Conservation (phyloP, 179 eudicot species). For the Sideroxylon spinosum region DNA sequence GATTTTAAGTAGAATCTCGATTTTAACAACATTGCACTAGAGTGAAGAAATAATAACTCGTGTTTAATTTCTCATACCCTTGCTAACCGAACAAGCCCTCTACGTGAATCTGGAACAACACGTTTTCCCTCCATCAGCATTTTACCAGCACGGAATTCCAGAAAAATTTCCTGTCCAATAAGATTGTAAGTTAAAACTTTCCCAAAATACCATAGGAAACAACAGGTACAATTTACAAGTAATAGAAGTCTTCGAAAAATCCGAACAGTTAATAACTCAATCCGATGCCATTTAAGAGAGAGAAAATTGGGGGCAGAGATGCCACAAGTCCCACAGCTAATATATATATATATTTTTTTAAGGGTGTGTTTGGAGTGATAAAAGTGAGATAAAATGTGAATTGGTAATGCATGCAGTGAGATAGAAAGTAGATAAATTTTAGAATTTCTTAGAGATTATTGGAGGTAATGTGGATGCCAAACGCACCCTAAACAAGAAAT, state of each 20-base stretch:
- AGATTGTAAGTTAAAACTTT: neutral
- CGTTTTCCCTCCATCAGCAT: conserved; percentile 78
- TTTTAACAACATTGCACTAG: neutral
- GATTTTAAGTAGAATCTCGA: no score
- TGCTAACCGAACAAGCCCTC: conserved; percentile 79
- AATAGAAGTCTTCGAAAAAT: neutral
- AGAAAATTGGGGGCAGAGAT: neutral
- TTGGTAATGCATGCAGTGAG: neutral
- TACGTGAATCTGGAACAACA: conserved; percentile 83
- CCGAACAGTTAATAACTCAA: neutral
- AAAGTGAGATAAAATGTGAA: no score
- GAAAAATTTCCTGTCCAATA: conserved; percentile 46
- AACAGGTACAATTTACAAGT: neutral
- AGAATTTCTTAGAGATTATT: no score
- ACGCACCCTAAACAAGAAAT: neutral
- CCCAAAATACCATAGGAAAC: neutral
- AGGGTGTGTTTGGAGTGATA: no score
- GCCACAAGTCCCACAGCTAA: neutral
- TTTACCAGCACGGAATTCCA: conserved; percentile 98
- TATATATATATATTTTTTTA: no score
- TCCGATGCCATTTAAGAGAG: neutral
- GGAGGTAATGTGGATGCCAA: no score
- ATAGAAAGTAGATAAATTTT: no score
- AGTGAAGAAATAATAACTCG: neutral
- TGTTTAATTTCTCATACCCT: conserved; percentile 51